These are phyloP conservation scores for Ogataea nitratoaversa DNA, from an alignment of 805 yeast genomes.

Conservation along the genomic window DNA sequence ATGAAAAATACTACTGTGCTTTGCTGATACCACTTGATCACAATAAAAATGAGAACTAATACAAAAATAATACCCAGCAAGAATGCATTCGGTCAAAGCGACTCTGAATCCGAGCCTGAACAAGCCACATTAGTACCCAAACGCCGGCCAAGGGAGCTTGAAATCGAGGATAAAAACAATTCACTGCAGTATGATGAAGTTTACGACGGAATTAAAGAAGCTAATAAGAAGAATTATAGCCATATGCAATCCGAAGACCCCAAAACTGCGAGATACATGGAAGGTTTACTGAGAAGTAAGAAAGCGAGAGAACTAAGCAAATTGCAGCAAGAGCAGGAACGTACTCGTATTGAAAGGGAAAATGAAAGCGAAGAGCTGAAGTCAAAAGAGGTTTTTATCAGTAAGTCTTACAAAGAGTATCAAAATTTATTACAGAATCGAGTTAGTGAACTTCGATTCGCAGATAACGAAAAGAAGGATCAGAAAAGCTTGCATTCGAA, in stretches of 20 bases:
- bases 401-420: conserved; percentile 41
- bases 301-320: conserved; percentile 42
- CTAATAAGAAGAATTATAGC: conserved; percentile 17
- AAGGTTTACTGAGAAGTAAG: conserved; percentile 40
- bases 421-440: conserved; percentile 19
- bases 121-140: no score
- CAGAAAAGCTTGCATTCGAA: background rate
- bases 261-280: no score
- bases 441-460: background rate
- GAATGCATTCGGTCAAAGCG: no score
- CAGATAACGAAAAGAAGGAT: background rate
- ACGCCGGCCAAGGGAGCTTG: no score
- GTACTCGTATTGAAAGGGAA: conserved; percentile 34
- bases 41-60: no score
- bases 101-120: no score
- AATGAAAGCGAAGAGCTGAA: conserved; percentile 35
- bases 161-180: background rate
- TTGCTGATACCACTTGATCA: no score
- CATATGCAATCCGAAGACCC: conserved; percentile 12
- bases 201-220: conserved; percentile 37
- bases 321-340: conserved; percentile 34
- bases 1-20: no score
- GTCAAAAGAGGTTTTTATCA: conserved; percentile 44
- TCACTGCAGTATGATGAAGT: conserved; percentile 43
- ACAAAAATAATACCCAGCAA: no score